phyloP scores from a whole-genome alignment of 257 asterid genomes.

The Apocynum venetum region DNA sequence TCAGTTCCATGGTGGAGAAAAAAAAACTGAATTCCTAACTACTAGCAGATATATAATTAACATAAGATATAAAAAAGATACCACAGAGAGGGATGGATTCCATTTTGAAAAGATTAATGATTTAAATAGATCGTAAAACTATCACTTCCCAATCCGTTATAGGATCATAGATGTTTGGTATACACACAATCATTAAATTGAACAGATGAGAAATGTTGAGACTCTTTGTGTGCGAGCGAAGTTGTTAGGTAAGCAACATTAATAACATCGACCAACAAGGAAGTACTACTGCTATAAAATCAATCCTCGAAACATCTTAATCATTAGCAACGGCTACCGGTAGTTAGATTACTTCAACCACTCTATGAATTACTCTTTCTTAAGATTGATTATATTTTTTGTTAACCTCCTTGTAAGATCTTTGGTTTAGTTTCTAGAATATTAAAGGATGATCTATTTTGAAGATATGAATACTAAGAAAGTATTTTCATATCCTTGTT shows the following conservation, averaged over 20 bases:
- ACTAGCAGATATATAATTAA: no score
- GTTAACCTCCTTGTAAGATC: not conserved
- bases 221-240: no score
- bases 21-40: not conserved
- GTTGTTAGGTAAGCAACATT: conserved; percentile 10
- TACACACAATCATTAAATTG: not conserved
- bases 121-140: not conserved
- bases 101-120: not conserved
- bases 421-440: not conserved
- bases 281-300: no score
- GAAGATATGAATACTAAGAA: no score
- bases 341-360: conserved; percentile 22
- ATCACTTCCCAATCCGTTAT: conserved; percentile 16
- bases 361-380: not conserved
- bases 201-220: not conserved
- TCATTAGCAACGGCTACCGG: conserved; percentile 8
- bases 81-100: not conserved
- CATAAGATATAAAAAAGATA: not conserved
- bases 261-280: no score
- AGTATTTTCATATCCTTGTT: no score
- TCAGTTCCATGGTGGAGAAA: not conserved
- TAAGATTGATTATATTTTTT: not conserved
- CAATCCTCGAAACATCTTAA: not conserved
- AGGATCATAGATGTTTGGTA: not conserved
- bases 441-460: no score